Evolutionary conservation across 225 moss, liverwort and hornwort species (phyloP).

Genomic region (Antitrichia curtipendula): DNA sequence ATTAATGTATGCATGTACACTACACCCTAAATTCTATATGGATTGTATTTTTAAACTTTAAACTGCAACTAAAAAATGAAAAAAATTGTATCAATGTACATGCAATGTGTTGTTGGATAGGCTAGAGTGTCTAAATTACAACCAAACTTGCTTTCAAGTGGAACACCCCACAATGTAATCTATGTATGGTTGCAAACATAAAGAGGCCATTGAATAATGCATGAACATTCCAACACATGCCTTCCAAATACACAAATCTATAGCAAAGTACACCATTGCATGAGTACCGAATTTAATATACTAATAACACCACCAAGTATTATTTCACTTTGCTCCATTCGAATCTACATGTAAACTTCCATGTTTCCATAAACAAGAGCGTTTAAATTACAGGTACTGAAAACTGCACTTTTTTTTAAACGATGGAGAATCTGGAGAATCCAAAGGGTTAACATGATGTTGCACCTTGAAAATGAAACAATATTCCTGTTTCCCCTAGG

Average conservation of each 20-base stretch:
- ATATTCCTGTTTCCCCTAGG: neutral
- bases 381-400: neutral
- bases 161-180: neutral
- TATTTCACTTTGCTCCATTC: neutral
- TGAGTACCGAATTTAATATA: neutral
- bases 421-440: neutral
- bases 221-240: neutral
- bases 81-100: too few species aligned
- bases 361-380: neutral
- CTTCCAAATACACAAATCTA: neutral
- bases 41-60: too few species aligned
- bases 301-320: neutral
- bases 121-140: neutral
- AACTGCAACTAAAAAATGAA: too few species aligned
- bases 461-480: neutral
- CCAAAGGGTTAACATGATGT: neutral
- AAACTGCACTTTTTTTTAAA: too few species aligned
- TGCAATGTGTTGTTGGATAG: neutral
- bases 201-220: neutral
- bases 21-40: neutral
- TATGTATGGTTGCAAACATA: neutral
- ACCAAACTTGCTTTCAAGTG: neutral
- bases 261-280: too few species aligned
- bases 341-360: neutral
- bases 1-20: neutral